phyloP scores from a whole-genome alignment of 805 yeast species.

The Lachancea mirantina region DNA sequence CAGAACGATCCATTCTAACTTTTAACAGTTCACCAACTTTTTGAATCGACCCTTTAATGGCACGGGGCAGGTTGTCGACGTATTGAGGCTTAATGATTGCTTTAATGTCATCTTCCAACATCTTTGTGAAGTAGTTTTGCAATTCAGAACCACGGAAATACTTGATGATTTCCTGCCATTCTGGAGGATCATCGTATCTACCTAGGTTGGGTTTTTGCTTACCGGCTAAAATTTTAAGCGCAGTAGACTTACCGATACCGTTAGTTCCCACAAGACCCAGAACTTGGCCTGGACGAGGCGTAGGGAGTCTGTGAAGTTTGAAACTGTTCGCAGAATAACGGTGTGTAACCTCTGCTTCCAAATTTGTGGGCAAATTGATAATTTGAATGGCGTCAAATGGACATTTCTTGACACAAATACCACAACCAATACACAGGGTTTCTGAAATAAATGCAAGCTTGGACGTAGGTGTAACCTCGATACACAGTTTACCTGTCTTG shows the following conservation, averaged over 20 bases:
- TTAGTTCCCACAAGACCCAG: constrained; percentile 96
- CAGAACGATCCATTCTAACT: constrained; percentile 63
- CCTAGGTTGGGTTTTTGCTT: constrained; percentile 97
- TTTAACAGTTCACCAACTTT: constrained; percentile 81
- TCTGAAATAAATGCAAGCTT: constrained; percentile 95
- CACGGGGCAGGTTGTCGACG: constrained; percentile 95
- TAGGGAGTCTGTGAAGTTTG: constrained; percentile 93
- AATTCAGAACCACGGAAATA: constrained; percentile 95
- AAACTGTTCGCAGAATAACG: constrained; percentile 97
- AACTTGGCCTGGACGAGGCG: constrained; percentile 98
- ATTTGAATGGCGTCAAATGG: constrained; percentile 96
- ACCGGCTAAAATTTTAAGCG: constrained; percentile 92
- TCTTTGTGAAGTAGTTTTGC: constrained; percentile 91
- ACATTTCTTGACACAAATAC: constrained; percentile 98
- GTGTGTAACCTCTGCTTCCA: constrained; percentile 89
- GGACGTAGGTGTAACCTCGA: constrained; percentile 84
- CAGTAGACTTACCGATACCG: constrained; percentile 98
- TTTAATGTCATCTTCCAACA: constrained; percentile 87
- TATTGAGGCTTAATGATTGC: constrained; percentile 99
- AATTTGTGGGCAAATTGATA: constrained; percentile 92
- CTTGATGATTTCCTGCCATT: constrained; percentile 88
- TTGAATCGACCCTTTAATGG: constrained; percentile 81
- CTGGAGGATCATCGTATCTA: constrained; percentile 90
- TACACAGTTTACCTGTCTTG: constrained; percentile 94
- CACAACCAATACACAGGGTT: constrained; percentile 95